Percentiles rank a stretch among this genome's conserved stretches.
phyloP scores from a whole-genome alignment of 2,329 filamentous ascomycete species.

The Coniella lustricola region DNA sequence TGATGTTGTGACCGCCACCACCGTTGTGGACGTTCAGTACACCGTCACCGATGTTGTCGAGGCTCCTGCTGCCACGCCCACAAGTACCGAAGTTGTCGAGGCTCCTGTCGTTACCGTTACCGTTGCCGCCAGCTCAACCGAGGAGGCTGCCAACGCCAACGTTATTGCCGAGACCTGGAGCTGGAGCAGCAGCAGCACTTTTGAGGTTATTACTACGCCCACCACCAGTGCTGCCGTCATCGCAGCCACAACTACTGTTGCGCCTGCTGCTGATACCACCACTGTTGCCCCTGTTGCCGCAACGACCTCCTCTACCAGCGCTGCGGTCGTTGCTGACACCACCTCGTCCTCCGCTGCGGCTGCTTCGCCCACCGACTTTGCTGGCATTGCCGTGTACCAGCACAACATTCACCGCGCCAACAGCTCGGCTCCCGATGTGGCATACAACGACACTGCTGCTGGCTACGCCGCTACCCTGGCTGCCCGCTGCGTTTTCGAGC shows the following conservation, averaged over 20 bases:
- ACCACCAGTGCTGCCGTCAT: conserved; percentile 13
- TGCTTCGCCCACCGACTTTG: conserved; percentile 22
- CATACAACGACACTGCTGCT: conserved; percentile 60
- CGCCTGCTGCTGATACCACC: neutral
- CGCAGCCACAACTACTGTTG: conserved; percentile 4
- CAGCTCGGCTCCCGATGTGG: conserved; percentile 61
- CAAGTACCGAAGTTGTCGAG: conserved; percentile 14
- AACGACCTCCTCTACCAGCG: conserved; percentile 12
- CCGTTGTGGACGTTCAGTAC: conserved; percentile 34
- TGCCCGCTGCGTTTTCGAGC: conserved; percentile 61
- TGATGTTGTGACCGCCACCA: conserved; percentile 21
- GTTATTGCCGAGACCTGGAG: neutral
- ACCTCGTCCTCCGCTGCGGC: conserved; percentile 11
- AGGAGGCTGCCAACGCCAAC: conserved; percentile 2
- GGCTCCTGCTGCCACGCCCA: neutral
- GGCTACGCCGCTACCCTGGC: conserved; percentile 58
- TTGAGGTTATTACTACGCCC: conserved; percentile 13
- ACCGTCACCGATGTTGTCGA: conserved; percentile 34
- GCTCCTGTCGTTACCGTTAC: conserved; percentile 1
- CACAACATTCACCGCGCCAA: conserved; percentile 86
- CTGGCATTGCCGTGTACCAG: conserved; percentile 49
- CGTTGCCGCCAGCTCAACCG: neutral
- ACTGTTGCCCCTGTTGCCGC: neutral
- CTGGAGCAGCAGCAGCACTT: conserved; percentile 35
- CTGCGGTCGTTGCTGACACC: conserved; percentile 3